Conservation (phyloP, 768 basidiomycete genomes). For the Psilocybe subaeruginosa region DNA sequence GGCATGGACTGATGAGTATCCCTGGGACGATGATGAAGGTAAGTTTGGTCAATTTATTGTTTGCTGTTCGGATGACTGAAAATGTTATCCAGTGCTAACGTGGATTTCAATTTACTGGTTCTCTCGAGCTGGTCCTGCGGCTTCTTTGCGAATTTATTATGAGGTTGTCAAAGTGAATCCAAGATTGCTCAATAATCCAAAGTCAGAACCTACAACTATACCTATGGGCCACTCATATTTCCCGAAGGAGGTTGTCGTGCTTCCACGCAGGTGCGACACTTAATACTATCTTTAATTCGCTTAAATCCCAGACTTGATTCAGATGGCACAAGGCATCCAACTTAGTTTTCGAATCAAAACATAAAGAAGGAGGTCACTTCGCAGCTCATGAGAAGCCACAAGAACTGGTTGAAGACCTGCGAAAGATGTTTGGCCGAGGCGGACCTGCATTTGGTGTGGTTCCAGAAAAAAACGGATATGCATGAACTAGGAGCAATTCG, state of each 20-base stretch:
- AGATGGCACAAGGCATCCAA: slow-evolving; percentile 5
- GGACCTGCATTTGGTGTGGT: slow-evolving; percentile 52
- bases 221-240: slow-evolving; percentile 57
- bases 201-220: slow-evolving; percentile 24
- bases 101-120: slow-evolving; percentile 64
- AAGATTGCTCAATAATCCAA: not conserved
- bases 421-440: slow-evolving; percentile 56
- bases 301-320: no score
- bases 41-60: not conserved
- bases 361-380: slow-evolving; percentile 58
- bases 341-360: slow-evolving; percentile 46
- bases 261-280: slow-evolving; percentile 28
- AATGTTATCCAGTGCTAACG: slow-evolving; percentile 42
- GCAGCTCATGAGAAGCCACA: slow-evolving; percentile 53
- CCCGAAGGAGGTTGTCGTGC: slow-evolving; percentile 44
- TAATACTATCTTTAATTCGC: not conserved
- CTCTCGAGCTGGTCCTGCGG: slow-evolving; percentile 59
- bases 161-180: slow-evolving; percentile 35
- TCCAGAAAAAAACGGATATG: slow-evolving; percentile 43
- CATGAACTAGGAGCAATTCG: not conserved
- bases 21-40: slow-evolving; percentile 63
- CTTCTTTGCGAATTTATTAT: slow-evolving; percentile 62
- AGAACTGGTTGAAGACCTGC: slow-evolving; percentile 48
- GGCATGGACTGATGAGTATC: slow-evolving; percentile 52
- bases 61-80: not conserved